Evolutionary conservation across 1,139 yeast genomes (phyloP).

Genomic region (Pichia sp.): DNA sequence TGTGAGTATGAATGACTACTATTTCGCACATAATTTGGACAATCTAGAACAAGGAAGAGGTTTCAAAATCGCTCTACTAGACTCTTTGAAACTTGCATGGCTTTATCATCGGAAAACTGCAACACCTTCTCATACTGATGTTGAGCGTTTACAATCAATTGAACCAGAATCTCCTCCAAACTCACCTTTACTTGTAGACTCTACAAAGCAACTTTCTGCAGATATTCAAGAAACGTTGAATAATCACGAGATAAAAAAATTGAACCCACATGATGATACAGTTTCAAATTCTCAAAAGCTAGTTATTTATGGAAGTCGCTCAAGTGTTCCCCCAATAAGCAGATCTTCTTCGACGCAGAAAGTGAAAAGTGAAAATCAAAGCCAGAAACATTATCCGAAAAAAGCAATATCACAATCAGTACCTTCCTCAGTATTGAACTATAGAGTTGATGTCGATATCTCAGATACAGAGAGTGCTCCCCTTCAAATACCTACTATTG

Average conservation of each 20-base stretch:
- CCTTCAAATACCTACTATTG: too few relatives aligned
- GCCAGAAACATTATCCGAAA: too few relatives aligned
- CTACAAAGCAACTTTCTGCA: neutral
- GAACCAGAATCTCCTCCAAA: neutral
- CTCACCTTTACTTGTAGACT: neutral
- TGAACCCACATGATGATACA: too few relatives aligned
- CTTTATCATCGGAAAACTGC: slow-evolving; percentile 8
- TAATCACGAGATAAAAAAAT: neutral
- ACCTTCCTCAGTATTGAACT: too few relatives aligned
- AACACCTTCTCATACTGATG: neutral
- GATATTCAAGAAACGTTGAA: neutral
- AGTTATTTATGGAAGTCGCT: too few relatives aligned
- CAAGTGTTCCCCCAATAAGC: too few relatives aligned
- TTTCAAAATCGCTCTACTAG: slow-evolving; percentile 24
- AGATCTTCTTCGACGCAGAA: too few relatives aligned
- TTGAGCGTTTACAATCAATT: neutral
- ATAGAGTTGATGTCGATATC: too few relatives aligned
- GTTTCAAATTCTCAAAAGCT: too few relatives aligned
- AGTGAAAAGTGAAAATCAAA: too few relatives aligned
- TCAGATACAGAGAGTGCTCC: too few relatives aligned
- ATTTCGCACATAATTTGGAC: slow-evolving; percentile 21
- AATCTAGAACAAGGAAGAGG: slow-evolving; percentile 23
- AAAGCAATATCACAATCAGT: too few relatives aligned
- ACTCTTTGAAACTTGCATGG: slow-evolving; percentile 25
- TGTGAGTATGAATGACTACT: slow-evolving; percentile 13